A percentile compares a stretch with the other conserved stretches of the same genome.
These are phyloP conservation scores for Aureobasidium sp. DNA, from an alignment of 2,329 filamentous ascomycete species.

Conservation along the genomic window DNA sequence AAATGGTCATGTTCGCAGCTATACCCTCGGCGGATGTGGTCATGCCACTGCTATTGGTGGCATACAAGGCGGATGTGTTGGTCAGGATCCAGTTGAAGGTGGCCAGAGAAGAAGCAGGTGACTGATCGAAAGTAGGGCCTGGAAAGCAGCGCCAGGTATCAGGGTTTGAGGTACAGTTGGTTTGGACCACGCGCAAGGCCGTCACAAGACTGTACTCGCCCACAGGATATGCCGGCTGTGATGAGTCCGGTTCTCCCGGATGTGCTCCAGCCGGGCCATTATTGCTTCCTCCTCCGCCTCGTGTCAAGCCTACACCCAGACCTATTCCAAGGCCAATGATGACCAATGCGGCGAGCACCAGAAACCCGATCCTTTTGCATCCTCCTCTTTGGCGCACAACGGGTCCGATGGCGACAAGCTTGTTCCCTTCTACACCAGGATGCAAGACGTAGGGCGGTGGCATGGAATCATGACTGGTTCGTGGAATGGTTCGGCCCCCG, in stretches of 20 bases:
- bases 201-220: conserved; percentile 57
- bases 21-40: conserved; percentile 47
- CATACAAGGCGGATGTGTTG: conserved; percentile 32
- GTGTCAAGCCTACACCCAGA: conserved; percentile 28
- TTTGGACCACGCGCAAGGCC: conserved; percentile 46
- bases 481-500: neutral
- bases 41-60: conserved; percentile 45
- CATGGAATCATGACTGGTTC: conserved; percentile 9
- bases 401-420: neutral
- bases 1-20: conserved; percentile 33
- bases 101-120: conserved; percentile 32
- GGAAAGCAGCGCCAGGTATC: conserved; percentile 58
- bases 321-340: conserved; percentile 34
- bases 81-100: conserved; percentile 58
- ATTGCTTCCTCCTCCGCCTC: neutral
- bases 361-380: conserved; percentile 30
- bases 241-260: conserved; percentile 8
- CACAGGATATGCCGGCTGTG: conserved; percentile 45
- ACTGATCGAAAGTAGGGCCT: conserved; percentile 42
- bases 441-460: conserved; percentile 16
- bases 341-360: conserved; percentile 27
- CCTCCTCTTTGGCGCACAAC: conserved; percentile 26
- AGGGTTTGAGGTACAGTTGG: conserved; percentile 52
- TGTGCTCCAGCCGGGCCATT: conserved; percentile 15
- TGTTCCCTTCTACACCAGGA: neutral